phyloP scores from a whole-genome alignment of 2,329 filamentous ascomycete species.

The Paramyrothecium roridum region DNA sequence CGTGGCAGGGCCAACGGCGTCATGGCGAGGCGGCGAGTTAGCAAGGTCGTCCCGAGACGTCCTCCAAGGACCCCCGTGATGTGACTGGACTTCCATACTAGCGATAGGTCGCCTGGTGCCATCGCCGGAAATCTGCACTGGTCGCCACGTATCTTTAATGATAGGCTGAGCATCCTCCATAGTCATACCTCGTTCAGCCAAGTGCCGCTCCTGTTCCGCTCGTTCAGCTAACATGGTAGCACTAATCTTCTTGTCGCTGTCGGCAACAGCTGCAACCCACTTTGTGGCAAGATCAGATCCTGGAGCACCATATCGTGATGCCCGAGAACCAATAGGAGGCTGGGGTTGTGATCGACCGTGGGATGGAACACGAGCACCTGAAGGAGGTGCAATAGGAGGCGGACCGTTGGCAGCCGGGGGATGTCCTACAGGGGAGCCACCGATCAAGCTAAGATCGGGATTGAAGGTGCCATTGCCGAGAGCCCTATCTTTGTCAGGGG shows the following conservation, averaged over 20 bases:
- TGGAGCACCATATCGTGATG: constrained; percentile 21
- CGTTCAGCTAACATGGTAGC: constrained; percentile 34
- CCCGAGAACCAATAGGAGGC: constrained; percentile 27
- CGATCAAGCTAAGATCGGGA: constrained; percentile 51
- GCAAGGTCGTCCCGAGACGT: constrained; percentile 20
- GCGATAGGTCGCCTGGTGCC: constrained; percentile 26
- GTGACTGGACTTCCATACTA: constrained; percentile 21
- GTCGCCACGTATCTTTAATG: constrained; percentile 55
- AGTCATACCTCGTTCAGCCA: constrained; percentile 40
- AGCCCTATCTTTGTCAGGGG: constrained; percentile 66
- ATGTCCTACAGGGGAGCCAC: constrained; percentile 32
- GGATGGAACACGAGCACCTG: constrained; percentile 14
- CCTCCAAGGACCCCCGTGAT: constrained; percentile 25
- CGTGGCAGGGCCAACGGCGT: constrained; percentile 12
- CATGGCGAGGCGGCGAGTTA: constrained; percentile 14
- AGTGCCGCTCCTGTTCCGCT: constrained; percentile 38
- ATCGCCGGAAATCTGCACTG: constrained; percentile 33
- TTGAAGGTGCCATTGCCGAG: constrained; percentile 78
- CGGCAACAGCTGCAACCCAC: constrained; percentile 40
- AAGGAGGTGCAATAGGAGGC: constrained; percentile 35
- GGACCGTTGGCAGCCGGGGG: constrained; percentile 35
- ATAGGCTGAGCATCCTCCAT: constrained; percentile 41
- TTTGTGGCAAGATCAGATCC: constrained; percentile 32
- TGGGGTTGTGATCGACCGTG: constrained; percentile 25
- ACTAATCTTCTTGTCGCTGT: constrained; percentile 42